A percentile compares a stretch with the other conserved stretches of the same genome.
phyloP scores from a whole-genome alignment of 129 eudicot genomes.

The Mikania micrantha region DNA sequence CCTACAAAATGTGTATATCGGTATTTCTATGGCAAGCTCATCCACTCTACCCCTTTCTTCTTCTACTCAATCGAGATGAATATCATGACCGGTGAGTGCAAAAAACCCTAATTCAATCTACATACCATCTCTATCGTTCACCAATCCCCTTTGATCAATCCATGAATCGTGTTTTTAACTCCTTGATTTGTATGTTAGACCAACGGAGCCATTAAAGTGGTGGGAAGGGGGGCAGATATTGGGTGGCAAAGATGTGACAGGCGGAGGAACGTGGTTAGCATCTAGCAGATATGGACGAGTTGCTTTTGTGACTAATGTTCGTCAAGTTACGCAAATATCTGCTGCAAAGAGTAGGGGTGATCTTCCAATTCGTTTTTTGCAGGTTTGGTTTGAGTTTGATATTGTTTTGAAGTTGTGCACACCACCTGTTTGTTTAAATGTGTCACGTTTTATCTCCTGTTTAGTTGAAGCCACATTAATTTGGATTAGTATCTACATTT shows the following conservation, averaged over 20 bases:
- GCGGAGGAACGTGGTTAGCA: slow-evolving; percentile 88
- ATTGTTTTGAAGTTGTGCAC: slow-evolving; percentile 2
- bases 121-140: not conserved
- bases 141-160: not conserved
- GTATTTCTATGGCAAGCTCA: slow-evolving; percentile 76
- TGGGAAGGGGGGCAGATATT: slow-evolving; percentile 60
- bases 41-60: slow-evolving; percentile 62
- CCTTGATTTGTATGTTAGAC: slow-evolving; percentile 24
- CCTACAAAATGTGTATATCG: slow-evolving; percentile 64
- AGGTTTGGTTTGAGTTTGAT: slow-evolving; percentile 26
- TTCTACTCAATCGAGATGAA: slow-evolving; percentile 79
- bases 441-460: not conserved
- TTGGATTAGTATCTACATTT: not conserved
- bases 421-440: slow-evolving; percentile 8
- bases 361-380: slow-evolving; percentile 69
- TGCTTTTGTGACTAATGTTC: slow-evolving; percentile 82
- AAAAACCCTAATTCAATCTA: not conserved
- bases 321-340: slow-evolving; percentile 32
- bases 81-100: slow-evolving; percentile 50
- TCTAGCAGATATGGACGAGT: slow-evolving; percentile 44
- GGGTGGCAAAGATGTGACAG: slow-evolving; percentile 63
- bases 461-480: not conserved
- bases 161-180: not conserved
- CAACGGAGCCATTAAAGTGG: slow-evolving; percentile 48
- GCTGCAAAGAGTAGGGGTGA: slow-evolving; percentile 58